Evolutionary conservation across 257 asterid species (phyloP), one percentile per base, ranked within the genome.

Genomic region (Perilla frutescens): DNA sequence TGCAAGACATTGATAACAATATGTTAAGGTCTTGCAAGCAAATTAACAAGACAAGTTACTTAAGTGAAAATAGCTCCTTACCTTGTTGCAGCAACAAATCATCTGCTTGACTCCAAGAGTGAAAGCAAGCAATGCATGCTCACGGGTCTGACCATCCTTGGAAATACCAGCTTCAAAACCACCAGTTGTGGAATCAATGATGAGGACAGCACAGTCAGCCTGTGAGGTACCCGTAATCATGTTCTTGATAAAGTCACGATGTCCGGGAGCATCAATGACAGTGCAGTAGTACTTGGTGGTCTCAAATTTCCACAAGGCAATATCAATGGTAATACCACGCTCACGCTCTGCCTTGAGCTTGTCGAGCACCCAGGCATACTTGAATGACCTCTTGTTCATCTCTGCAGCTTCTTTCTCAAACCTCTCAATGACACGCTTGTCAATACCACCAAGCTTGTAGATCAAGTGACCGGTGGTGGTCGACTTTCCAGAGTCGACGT

Each of bases 141-240:
- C 96, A 78, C 96, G 91, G 65, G 96, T 90, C 89, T 90, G 96
- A 6, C 96, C 95, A 53, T 88, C 96, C 92, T 90, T 90, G 26
- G 95, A 90, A 40, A 90, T 90, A 85, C 96, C 96, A 74, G 96
- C 96, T 73, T 90, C 96, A 40, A 90, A 90, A 78, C 96, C 96
- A 79, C 96, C 96, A 86, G 92, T 88, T 62, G 96, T 90, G 62
- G 96, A 90, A 74, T 90, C 96, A 3, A 90, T 88, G 76, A 90
- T 90, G 9, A 90, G 90, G 31, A 88, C 92, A 41, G 96, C 96
- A 77, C 76, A 71, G 36, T 71, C 76, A 13, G 76, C 76, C 76
- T 71, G 76, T 43, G 76, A 71, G 29, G 76, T 71, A 5, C 76
- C 76, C 5, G 76, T 71, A 3, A 71, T 71, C 76, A 71, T 71